Evolutionary conservation across 306 rosid genomes (phyloP).

Genomic region (Chamaecrista fasciculata): DNA sequence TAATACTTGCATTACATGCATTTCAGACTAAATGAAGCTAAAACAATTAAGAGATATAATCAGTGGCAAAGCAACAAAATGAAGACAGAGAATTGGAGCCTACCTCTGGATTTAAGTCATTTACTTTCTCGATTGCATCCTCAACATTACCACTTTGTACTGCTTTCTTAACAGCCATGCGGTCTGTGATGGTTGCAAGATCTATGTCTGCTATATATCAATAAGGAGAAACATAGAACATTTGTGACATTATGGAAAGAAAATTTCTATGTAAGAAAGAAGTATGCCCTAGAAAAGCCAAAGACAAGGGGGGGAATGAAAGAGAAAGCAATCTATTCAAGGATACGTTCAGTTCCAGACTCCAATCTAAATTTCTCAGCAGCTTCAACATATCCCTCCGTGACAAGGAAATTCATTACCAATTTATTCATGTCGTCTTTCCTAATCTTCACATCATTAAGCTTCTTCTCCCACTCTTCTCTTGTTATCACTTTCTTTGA

Average conservation of each 20-base stretch:
- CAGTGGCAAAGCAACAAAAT: too few species aligned
- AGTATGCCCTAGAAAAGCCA: too few species aligned
- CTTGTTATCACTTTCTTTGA: constrained; percentile 82
- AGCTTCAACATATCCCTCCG: constrained; percentile 93
- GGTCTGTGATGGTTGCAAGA: constrained; percentile 88
- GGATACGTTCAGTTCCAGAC: constrained; percentile 97
- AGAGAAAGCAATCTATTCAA: constrained; percentile 17
- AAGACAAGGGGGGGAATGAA: not conserved
- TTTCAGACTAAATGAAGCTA: too few species aligned
- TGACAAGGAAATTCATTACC: constrained; percentile 95
- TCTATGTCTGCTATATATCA: constrained; percentile 71
- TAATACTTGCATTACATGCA: too few species aligned
- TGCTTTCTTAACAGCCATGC: constrained; percentile 97
- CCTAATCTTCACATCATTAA: constrained; percentile 73
- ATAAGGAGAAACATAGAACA: constrained; percentile 45
- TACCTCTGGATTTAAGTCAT: constrained; percentile 93
- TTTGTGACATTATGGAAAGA: not conserved
- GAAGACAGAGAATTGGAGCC: constrained; percentile 10
- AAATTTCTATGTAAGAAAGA: too few species aligned
- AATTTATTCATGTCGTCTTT: constrained; percentile 93
- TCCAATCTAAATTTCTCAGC: constrained; percentile 86
- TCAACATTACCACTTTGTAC: constrained; percentile 93
- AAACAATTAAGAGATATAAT: too few species aligned
- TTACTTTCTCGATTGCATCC: constrained; percentile 95
- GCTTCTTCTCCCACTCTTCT: constrained; percentile 96